Evolutionary conservation across 441 rosid species (phyloP).

Genomic region (Raphanus hybrid): DNA sequence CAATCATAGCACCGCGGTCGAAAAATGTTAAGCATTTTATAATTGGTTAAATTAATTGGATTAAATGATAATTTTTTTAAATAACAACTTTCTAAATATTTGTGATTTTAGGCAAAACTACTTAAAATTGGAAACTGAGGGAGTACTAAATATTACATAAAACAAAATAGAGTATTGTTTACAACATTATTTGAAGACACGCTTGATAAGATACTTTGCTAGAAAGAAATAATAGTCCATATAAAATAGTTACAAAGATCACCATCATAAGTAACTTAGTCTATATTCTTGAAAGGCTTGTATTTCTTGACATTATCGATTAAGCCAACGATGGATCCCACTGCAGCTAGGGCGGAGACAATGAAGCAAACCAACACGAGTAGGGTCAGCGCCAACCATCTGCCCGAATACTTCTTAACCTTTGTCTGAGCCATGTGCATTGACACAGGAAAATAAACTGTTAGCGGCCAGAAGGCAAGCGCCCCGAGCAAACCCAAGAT

Average conservation of each 20-base stretch:
- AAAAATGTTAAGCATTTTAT: too few species aligned
- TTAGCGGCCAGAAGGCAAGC: conserved; percentile 61
- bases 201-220: conserved; percentile 1
- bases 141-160: too few species aligned
- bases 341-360: conserved; percentile 46
- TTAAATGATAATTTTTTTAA: too few species aligned
- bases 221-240: background rate
- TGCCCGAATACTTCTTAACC: conserved; percentile 43
- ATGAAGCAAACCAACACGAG: conserved; percentile 50
- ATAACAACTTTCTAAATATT: too few species aligned
- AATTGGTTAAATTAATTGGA: too few species aligned
- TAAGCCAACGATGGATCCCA: conserved; percentile 57
- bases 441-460: conserved; percentile 61
- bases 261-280: conserved; percentile 12
- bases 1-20: too few species aligned
- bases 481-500: conserved; percentile 68
- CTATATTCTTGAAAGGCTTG: conserved; percentile 51
- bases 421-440: conserved; percentile 54
- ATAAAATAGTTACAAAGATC: background rate
- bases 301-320: conserved; percentile 37
- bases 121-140: too few species aligned
- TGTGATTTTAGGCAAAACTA: too few species aligned
- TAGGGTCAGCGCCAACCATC: conserved; percentile 52
- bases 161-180: background rate
- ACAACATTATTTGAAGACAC: conserved; percentile 18